Conservation (phyloP, 1,284 basidiomycete genomes). For the Sanghuangporus weigelae region DNA sequence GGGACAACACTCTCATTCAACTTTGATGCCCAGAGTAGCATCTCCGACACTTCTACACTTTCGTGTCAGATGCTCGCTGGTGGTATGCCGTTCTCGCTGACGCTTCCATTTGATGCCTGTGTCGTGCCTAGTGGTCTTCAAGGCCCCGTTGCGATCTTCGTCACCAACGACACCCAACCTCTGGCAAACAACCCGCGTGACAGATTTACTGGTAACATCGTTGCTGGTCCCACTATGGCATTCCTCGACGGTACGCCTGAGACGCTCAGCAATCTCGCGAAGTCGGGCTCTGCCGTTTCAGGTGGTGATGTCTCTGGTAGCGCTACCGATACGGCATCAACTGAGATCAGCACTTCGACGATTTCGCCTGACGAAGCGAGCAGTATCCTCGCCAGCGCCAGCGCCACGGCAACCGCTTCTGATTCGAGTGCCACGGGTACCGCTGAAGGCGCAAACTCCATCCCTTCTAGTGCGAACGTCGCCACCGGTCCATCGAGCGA, state of each 20-base stretch:
- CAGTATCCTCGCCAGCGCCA: constrained; percentile 36
- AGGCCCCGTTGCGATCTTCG: constrained; percentile 67
- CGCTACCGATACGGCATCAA: constrained; percentile 15
- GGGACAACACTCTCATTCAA: constrained; percentile 62
- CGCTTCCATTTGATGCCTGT: constrained; percentile 55
- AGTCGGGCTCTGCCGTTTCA: constrained; percentile 23
- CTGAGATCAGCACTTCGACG: constrained; percentile 26
- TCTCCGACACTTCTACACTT: constrained; percentile 40
- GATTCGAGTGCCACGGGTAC: constrained; percentile 5
- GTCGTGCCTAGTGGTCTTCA: constrained; percentile 58
- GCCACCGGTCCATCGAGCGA: constrained; percentile 38
- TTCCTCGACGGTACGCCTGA: constrained; percentile 60
- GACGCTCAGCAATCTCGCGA: constrained; percentile 43
- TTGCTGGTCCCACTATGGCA: constrained; percentile 68
- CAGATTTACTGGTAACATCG: constrained; percentile 50
- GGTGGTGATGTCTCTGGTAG: constrained; percentile 9
- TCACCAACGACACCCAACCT: constrained; percentile 61
- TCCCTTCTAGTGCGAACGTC: constrained; percentile 22
- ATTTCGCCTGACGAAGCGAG: constrained; percentile 44
- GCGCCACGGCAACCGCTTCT: constrained; percentile 14
- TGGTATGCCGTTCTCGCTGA: constrained; percentile 49
- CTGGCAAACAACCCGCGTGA: constrained; percentile 59
- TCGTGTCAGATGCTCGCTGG: constrained; percentile 77
- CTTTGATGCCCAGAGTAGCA: constrained; percentile 50
- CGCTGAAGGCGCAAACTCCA: constrained; percentile 20